Conservation (phyloP, 768 basidiomycete species). For the Rhodotorula toruloides region DNA sequence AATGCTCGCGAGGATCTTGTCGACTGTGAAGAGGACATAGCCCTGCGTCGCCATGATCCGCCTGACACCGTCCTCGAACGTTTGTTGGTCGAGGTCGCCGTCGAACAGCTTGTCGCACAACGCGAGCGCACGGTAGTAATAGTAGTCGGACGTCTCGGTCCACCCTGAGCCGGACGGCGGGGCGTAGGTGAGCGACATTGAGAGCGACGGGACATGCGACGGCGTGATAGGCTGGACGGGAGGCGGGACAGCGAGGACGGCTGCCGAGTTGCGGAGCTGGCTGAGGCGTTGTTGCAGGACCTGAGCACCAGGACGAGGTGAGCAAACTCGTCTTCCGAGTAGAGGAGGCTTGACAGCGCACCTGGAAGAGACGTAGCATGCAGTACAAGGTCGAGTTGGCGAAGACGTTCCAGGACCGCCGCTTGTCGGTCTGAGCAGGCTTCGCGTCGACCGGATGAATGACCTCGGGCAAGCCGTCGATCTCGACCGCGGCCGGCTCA, state of each 20-base stretch:
- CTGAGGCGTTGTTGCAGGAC: conserved; percentile 79
- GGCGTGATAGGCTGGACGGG: conserved; percentile 28
- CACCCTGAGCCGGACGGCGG: conserved; percentile 21
- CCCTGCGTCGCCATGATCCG: conserved; percentile 92
- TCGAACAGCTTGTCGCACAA: conserved; percentile 92
- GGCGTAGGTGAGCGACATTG: conserved; percentile 55
- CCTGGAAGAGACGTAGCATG: conserved; percentile 81
- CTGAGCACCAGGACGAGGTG: conserved; percentile 51
- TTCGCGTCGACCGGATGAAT: conserved; percentile 21
- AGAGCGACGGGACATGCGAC: conserved; percentile 55
- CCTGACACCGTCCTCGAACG: conserved; percentile 91
- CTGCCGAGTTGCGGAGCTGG: conserved; percentile 63
- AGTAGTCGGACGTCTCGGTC: conserved; percentile 54
- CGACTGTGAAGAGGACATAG: conserved; percentile 85
- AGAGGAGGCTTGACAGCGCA: conserved; percentile 50
- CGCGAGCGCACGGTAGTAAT: conserved; percentile 81
- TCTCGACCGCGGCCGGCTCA: not conserved
- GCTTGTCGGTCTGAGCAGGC: not conserved
- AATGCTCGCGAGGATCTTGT: conserved; percentile 80
- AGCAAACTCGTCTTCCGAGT: not conserved
- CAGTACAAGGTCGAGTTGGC: conserved; percentile 90
- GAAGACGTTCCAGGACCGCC: conserved; percentile 58
- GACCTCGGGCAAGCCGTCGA: not conserved
- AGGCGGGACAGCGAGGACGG: conserved; percentile 28
- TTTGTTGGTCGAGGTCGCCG: conserved; percentile 80